Conservation (phyloP, 2,329 filamentous ascomycete species). For the Colletotrichum tropicicola region DNA sequence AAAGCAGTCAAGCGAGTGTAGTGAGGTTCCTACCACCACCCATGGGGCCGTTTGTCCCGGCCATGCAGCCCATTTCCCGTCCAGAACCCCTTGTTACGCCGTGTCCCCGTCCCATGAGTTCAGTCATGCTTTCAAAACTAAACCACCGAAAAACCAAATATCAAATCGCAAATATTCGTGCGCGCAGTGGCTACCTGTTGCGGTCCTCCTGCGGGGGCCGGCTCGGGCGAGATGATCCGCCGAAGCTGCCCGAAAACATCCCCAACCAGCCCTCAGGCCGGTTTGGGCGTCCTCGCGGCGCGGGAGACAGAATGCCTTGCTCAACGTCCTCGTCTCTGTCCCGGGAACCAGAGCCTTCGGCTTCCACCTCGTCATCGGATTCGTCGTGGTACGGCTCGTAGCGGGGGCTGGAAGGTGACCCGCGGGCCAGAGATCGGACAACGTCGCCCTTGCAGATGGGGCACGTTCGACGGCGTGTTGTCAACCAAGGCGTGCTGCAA, state of each 20-base stretch:
- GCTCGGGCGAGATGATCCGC: constrained; percentile 16
- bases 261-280: constrained; percentile 48
- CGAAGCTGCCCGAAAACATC: constrained; percentile 43
- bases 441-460: constrained; percentile 99
- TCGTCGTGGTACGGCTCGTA: constrained; percentile 66
- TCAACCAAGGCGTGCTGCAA: constrained; percentile 91
- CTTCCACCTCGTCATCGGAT: constrained; percentile 54
- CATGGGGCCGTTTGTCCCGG: not conserved
- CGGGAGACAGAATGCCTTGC: constrained; percentile 46
- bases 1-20: constrained; percentile 24
- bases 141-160: not conserved
- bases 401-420: constrained; percentile 58
- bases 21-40: constrained; percentile 9
- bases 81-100: constrained; percentile 22
- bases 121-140: constrained; percentile 1
- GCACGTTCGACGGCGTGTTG: constrained; percentile 93
- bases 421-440: constrained; percentile 72
- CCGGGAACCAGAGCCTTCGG: constrained; percentile 40
- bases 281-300: constrained; percentile 31
- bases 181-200: constrained; percentile 5
- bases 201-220: constrained; percentile 25
- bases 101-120: constrained; percentile 4
- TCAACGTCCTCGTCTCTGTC: constrained; percentile 51
- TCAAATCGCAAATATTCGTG: constrained; percentile 1
- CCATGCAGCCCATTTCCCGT: constrained; percentile 16